Evolutionary conservation across 2,329 filamentous ascomycete species (phyloP).

Genomic region (Monosporascus sp.): DNA sequence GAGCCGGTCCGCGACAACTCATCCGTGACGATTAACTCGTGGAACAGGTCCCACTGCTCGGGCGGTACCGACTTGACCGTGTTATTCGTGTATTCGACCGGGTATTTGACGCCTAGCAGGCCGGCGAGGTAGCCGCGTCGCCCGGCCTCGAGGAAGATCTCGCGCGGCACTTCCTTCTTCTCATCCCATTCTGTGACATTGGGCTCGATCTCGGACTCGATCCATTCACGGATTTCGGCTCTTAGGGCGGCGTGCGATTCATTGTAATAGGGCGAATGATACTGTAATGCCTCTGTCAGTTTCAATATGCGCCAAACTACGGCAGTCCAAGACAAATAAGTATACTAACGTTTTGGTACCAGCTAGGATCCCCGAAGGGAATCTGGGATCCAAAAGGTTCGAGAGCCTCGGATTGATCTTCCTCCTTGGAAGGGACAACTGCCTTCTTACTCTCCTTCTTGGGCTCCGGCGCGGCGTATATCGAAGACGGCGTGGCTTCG

Average conservation of each 20-base stretch:
- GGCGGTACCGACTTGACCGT: constrained; percentile 70
- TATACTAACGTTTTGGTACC: constrained; percentile 85
- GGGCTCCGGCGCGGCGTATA: constrained; percentile 35
- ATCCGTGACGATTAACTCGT: constrained; percentile 92
- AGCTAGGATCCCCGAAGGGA: constrained; percentile 85
- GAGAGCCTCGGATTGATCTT: constrained; percentile 63
- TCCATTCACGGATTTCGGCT: constrained; percentile 86
- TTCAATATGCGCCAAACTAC: not conserved
- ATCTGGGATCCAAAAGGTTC: constrained; percentile 83
- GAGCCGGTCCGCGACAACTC: constrained; percentile 85
- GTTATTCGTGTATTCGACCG: constrained; percentile 65
- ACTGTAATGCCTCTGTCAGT: constrained; percentile 45
- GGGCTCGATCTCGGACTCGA: constrained; percentile 83
- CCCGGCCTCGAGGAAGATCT: constrained; percentile 94
- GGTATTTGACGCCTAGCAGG: constrained; percentile 78
- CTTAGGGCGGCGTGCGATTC: constrained; percentile 88
- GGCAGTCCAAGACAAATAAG: not conserved
- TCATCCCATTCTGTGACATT: constrained; percentile 96
- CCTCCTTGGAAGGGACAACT: constrained; percentile 21
- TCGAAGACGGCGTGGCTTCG: constrained; percentile 48
- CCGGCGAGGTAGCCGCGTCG: constrained; percentile 90
- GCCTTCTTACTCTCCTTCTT: constrained; percentile 31
- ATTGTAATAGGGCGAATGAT: constrained; percentile 96
- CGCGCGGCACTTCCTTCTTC: constrained; percentile 79
- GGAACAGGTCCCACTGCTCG: constrained; percentile 97